A percentile compares a stretch with the other conserved stretches of the same genome.
These are phyloP conservation scores for Leptographium wingfieldii DNA, from an alignment of 2,329 filamentous ascomycete species.

Conservation along the genomic window DNA sequence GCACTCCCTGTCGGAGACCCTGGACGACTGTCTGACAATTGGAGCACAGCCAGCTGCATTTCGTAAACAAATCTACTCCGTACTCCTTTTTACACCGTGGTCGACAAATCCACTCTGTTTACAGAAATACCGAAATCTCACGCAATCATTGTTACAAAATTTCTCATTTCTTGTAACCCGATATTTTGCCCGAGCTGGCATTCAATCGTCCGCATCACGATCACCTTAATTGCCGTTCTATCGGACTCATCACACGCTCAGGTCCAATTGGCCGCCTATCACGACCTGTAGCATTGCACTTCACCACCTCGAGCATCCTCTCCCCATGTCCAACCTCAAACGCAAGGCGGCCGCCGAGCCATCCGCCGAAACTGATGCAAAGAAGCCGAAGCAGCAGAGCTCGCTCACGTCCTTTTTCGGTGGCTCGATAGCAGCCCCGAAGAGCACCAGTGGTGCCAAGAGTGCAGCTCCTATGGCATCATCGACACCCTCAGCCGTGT, in stretches of 20 bases:
- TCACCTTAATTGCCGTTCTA: neutral
- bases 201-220: neutral
- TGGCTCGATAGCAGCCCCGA: conserved; percentile 40
- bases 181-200: neutral
- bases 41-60: neutral
- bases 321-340: conserved; percentile 45
- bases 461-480: conserved; percentile 11
- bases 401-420: conserved; percentile 88
- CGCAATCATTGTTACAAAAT: neutral
- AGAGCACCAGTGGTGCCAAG: conserved; percentile 6
- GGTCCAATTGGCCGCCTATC: neutral
- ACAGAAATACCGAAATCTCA: neutral
- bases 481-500: conserved; percentile 4
- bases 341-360: conserved; percentile 45
- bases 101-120: neutral
- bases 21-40: neutral
- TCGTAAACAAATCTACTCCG: neutral
- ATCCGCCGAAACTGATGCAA: conserved; percentile 34
- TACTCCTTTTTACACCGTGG: neutral
- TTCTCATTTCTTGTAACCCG: neutral
- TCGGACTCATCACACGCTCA: neutral
- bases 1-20: neutral
- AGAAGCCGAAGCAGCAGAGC: conserved; percentile 57
- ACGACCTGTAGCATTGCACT: neutral
- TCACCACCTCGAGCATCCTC: neutral